phyloP scores from a whole-genome alignment of 768 basidiomycete genomes.

The Rhodotorula taiwanensis region DNA sequence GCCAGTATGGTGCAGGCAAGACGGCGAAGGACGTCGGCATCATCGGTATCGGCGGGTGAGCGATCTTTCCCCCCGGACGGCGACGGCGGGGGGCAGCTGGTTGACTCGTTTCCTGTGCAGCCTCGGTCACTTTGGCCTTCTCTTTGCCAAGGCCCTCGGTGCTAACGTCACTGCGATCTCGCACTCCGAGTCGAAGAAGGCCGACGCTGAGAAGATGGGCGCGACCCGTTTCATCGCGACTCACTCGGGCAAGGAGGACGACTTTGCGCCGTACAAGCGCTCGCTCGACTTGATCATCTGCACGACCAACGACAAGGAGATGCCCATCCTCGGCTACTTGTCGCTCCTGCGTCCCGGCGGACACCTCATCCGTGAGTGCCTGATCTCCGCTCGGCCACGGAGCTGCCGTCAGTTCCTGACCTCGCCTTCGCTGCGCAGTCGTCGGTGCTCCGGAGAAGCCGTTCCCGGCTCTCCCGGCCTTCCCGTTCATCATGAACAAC shows the following conservation, averaged over 20 bases:
- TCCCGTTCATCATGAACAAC: conserved; percentile 20
- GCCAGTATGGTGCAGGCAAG: conserved; percentile 51
- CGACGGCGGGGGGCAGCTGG: conserved; percentile 39
- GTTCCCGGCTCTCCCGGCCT: conserved; percentile 25
- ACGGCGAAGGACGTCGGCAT: conserved; percentile 60
- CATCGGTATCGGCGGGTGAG: conserved; percentile 57
- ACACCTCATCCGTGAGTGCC: conserved; percentile 54
- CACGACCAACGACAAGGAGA: conserved; percentile 45
- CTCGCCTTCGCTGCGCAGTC: not conserved
- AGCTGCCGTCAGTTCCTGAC: too few relatives aligned
- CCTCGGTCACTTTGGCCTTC: conserved; percentile 39
- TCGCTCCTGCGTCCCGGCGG: conserved; percentile 54
- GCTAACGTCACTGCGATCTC: conserved; percentile 58
- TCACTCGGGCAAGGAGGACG: conserved; percentile 42
- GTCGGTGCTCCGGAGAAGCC: conserved; percentile 35
- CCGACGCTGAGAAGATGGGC: conserved; percentile 56
- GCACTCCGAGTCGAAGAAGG: conserved; percentile 53
- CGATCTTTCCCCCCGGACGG: too few relatives aligned
- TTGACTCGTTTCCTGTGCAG: not conserved
- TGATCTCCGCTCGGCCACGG: too few relatives aligned
- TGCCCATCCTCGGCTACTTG: conserved; percentile 55
- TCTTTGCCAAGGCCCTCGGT: conserved; percentile 54
- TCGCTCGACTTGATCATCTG: conserved; percentile 48
- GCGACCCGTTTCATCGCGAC: conserved; percentile 55
- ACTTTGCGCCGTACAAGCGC: conserved; percentile 42